A percentile compares a stretch with the other conserved stretches of the same genome.
Evolutionary conservation across 2,329 filamentous ascomycete genomes (phyloP).

Genomic region (Alternaria sp.): DNA sequence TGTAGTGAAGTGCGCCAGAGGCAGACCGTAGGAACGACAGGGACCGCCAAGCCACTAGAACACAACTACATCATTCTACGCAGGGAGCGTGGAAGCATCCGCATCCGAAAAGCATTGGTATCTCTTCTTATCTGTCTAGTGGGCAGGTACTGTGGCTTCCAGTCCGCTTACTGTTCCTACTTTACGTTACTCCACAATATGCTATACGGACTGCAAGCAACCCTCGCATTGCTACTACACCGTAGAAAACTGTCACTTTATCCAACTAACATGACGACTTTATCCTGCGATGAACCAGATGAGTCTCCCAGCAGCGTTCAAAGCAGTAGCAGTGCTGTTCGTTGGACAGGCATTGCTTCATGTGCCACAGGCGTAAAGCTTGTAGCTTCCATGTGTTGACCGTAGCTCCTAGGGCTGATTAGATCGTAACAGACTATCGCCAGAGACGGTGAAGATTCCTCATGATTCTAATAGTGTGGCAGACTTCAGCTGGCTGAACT

Average conservation of each 20-base stretch:
- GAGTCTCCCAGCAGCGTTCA: neutral
- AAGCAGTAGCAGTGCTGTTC: neutral
- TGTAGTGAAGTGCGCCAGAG: neutral
- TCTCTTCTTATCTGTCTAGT: neutral
- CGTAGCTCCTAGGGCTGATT: neutral
- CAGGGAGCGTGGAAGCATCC: neutral
- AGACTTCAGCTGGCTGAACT: neutral
- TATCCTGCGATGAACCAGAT: neutral
- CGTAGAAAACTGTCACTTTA: neutral
- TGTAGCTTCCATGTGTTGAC: neutral
- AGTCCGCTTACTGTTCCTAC: neutral
- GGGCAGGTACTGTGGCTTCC: neutral
- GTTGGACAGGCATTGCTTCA: neutral
- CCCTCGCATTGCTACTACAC: conserved; percentile 1
- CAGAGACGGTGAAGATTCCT: neutral
- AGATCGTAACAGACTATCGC: neutral
- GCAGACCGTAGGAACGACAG: conserved; percentile 6
- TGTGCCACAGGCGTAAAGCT: neutral
- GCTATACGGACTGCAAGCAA: neutral
- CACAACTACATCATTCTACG: neutral
- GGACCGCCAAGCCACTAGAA: conserved; percentile 13
- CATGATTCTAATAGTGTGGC: neutral
- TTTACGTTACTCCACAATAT: neutral
- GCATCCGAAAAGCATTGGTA: neutral
- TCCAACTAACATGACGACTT: neutral